Conservation (phyloP, 257 asterid genomes). For the Nicotiana attenuata region DNA sequence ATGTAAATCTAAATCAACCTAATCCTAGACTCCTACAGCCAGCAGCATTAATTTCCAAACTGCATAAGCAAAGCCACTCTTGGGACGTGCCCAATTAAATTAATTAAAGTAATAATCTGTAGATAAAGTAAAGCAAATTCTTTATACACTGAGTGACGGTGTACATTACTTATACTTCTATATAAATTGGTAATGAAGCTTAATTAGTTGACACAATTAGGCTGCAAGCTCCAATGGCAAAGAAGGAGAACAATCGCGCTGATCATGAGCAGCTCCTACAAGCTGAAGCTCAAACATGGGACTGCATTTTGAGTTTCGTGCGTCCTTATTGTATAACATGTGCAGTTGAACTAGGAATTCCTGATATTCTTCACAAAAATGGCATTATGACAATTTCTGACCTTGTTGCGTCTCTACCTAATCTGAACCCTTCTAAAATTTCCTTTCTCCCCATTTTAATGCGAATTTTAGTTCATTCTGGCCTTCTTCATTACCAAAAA, state of each 20-base stretch:
- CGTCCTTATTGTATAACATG: not conserved
- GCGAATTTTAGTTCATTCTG: not conserved
- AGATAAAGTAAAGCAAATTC: too few relatives aligned
- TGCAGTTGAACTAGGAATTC: not conserved
- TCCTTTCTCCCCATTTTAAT: not conserved
- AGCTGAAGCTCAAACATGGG: slow-evolving; percentile 6
- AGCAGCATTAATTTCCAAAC: not conserved
- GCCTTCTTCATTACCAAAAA: not conserved
- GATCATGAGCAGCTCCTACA: not conserved
- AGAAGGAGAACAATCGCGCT: not conserved
- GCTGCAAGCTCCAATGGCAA: not conserved
- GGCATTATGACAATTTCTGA: not conserved
- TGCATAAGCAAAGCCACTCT: not conserved
- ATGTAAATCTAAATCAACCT: not conserved
- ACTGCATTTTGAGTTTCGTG: not conserved
- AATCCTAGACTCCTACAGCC: not conserved
- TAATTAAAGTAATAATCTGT: too few relatives aligned
- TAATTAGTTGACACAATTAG: not conserved
- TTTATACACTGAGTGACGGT: too few relatives aligned
- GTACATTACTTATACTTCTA: too few relatives aligned
- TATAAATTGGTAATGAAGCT: too few relatives aligned
- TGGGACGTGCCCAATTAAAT: too few relatives aligned
- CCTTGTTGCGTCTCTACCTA: not conserved
- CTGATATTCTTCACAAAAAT: not conserved
- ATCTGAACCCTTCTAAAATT: not conserved